Percentiles rank a stretch among this genome's conserved stretches.
phyloP scores from a whole-genome alignment of 2,329 filamentous ascomycete species.

The Arthrinium phaeospermum region DNA sequence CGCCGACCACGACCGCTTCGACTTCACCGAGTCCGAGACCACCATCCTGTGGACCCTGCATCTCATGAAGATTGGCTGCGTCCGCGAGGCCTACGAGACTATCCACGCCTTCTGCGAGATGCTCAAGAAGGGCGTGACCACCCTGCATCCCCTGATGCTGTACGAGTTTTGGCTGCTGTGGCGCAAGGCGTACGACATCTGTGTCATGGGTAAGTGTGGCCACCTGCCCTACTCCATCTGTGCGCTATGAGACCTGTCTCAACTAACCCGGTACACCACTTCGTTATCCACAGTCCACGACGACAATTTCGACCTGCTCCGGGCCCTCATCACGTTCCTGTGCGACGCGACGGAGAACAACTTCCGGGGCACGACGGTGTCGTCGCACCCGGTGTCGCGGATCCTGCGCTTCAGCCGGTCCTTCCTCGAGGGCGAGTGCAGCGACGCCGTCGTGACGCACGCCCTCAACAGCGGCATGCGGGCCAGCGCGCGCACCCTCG shows the following conservation, averaged over 20 bases:
- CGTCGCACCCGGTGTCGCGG: constrained; percentile 4
- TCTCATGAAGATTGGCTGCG: not conserved
- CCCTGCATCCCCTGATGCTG: not conserved
- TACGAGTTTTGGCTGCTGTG: constrained; percentile 6
- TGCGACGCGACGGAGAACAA: not conserved
- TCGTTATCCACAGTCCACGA: not conserved
- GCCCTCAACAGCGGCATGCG: not conserved
- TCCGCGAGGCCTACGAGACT: not conserved
- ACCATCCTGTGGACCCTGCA: constrained; percentile 7
- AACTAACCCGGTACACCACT: not conserved
- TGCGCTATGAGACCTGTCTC: not conserved
- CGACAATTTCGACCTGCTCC: constrained; percentile 1
- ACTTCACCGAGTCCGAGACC: constrained; percentile 6
- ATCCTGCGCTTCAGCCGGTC: constrained; percentile 1
- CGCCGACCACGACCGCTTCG: constrained; percentile 10
- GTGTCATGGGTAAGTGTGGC: not conserved
- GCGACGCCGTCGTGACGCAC: not conserved
- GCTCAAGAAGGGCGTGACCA: not conserved
- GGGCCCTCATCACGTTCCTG: not conserved
- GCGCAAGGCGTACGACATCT: constrained; percentile 10
- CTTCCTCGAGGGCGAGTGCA: constrained; percentile 7
- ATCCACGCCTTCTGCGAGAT: not conserved
- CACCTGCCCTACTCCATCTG: not conserved
- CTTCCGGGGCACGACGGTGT: not conserved
- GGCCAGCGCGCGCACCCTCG: constrained; percentile 5